These are phyloP conservation scores for Drechslerella dactyloides DNA, from an alignment of 2,329 filamentous ascomycete species.

Conservation along the genomic window DNA sequence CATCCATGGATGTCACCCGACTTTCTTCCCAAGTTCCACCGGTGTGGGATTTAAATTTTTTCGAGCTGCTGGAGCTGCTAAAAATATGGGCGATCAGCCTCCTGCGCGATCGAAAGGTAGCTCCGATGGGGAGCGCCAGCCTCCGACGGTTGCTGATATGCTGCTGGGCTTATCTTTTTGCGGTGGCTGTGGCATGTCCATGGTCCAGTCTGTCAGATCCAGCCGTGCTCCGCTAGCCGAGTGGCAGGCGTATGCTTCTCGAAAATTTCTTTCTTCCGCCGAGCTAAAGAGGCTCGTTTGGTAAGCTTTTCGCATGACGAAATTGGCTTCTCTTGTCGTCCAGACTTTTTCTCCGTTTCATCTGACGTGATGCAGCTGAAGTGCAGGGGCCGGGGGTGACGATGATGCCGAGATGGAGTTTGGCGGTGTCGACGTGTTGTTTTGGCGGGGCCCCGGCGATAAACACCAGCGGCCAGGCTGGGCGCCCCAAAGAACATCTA, in stretches of 20 bases:
- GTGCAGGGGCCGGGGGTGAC: neutral
- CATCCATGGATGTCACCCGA: constrained; percentile 47
- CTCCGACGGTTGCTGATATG: constrained; percentile 7
- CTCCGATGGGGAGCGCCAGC: constrained; percentile 21
- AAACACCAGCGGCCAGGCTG: neutral
- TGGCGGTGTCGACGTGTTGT: neutral
- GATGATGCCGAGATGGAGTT: neutral
- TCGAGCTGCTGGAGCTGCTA: constrained; percentile 32
- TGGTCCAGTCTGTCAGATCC: neutral
- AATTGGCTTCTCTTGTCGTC: neutral
- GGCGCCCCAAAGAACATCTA: too few relatives aligned
- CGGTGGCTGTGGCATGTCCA: constrained; percentile 5
- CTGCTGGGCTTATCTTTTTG: constrained; percentile 7
- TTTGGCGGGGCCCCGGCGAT: neutral
- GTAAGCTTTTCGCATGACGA: neutral
- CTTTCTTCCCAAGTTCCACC: constrained; percentile 29
- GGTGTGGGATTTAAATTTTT: constrained; percentile 16
- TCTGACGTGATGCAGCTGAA: neutral
- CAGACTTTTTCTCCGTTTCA: neutral
- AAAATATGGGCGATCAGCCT: constrained; percentile 50
- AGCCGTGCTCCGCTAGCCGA: neutral
- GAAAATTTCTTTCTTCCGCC: neutral
- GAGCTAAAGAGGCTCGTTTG: neutral
- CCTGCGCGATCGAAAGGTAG: constrained; percentile 26
- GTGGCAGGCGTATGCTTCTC: constrained; percentile 5